Conservation (phyloP, 495 filamentous ascomycete species). For the Saxophila tyrrhenica region DNA sequence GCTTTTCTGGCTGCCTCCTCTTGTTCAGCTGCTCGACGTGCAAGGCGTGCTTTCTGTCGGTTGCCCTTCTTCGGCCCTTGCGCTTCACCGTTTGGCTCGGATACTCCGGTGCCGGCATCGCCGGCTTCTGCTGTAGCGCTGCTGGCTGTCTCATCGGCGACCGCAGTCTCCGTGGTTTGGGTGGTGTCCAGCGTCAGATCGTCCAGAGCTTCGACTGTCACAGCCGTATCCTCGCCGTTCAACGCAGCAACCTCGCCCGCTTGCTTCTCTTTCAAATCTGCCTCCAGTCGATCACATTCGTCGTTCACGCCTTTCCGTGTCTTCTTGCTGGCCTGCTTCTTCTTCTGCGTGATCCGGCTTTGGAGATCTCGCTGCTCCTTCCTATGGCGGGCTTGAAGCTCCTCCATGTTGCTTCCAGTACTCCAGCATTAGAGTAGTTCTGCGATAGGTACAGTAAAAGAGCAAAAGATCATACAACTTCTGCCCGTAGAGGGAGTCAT, state of each 20-base stretch:
- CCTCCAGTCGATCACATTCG: constrained; percentile 31
- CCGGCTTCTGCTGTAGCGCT: constrained; percentile 16
- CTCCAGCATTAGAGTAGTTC: no score
- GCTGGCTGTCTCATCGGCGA: constrained; percentile 4
- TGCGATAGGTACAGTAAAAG: no score
- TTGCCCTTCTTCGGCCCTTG: constrained; percentile 58
- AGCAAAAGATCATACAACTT: background rate
- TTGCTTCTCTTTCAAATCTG: constrained; percentile 28
- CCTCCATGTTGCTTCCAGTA: constrained; percentile 45
- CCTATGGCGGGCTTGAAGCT: constrained; percentile 64
- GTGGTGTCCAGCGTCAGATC: constrained; percentile 2
- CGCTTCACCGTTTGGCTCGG: background rate
- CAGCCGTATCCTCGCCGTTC: background rate
- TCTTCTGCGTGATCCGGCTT: constrained; percentile 77
- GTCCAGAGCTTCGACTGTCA: constrained; percentile 16
- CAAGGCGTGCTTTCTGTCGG: constrained; percentile 80
- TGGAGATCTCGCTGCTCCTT: constrained; percentile 85
- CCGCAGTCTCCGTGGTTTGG: background rate
- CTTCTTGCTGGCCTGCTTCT: constrained; percentile 92
- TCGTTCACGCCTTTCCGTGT: constrained; percentile 80
- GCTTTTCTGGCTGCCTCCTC: constrained; percentile 56
- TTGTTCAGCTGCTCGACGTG: constrained; percentile 74
- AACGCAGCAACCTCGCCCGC: constrained; percentile 52
- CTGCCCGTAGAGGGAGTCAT: background rate
- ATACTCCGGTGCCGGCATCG: background rate